Base-by-base conservation (phyloP, 257 asterid species). In the Marsdenia floribunda region DNA sequence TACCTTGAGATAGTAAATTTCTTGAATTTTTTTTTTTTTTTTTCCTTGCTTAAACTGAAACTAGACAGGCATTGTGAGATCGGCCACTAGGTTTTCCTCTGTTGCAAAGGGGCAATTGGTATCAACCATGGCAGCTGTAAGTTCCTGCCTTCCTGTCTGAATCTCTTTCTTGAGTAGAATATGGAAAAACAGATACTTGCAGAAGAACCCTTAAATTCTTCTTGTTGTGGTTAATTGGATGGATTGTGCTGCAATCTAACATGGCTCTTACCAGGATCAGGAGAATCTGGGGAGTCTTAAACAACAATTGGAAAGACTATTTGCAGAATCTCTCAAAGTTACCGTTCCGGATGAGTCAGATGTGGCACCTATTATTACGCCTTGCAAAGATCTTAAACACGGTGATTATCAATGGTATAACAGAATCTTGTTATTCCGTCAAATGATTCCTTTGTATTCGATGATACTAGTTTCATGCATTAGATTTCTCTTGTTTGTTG, bases 401-500 rank as follows among this genome's bases (percentile, higher is more conserved):
- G 98, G 97, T 59, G 97, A 93, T 72, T 91, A 93, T 80, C 98
- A 93, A 82, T 93, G 97, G 98, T 93, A 89, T 63, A 70, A 18
- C 61, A 24, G 57, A 37, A 46, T 44, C 66, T 61, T 50, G 54
- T 67, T 76, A 46, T 22, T 10, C 72, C 21, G 19, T 46, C 42
- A 3, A 22, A 55, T 0, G 10, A 40, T 37, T 52, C 53, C 49
- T 11, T 12, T 38, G 21, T 22, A 9, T 14, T 24, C 24, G 0
- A 33, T 33, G 22, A 1, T 58, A n/a, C 19, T 38, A 46, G 58
- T 35, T 75, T 52, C 52, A 5, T 46, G 46, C 55, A 3, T 71
- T 22, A 64, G 42, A 72, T 3, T 57, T 40, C 12, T 74, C 14
- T 52, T 49, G 22, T 19, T 16, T 55, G 54, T n/a, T 64, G 35